A percentile compares a stretch with the other conserved stretches of the same genome.
phyloP scores from a whole-genome alignment of 495 filamentous ascomycete species.

The Achaetomiella virescens region DNA sequence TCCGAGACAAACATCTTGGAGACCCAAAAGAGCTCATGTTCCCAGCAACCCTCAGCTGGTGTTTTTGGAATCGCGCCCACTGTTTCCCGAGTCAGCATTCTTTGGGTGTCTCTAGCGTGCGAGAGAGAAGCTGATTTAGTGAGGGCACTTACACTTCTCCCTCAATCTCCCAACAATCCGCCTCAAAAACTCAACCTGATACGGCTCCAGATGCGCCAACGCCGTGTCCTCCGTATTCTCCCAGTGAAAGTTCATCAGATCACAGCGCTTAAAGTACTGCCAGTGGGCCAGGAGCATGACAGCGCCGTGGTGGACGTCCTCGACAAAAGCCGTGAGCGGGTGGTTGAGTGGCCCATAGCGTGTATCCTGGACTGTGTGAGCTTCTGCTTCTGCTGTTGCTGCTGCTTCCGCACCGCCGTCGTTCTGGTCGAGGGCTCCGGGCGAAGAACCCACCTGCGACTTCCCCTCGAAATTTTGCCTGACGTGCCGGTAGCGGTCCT shows the following conservation, averaged over 20 bases:
- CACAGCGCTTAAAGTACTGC: constrained; percentile 27
- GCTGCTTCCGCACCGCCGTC: not conserved
- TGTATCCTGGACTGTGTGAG: constrained; percentile 16
- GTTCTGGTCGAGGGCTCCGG: not conserved
- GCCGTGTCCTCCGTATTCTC: constrained; percentile 3
- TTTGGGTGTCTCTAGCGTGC: too few species aligned
- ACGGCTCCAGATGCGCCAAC: constrained; percentile 11
- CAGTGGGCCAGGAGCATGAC: constrained; percentile 24
- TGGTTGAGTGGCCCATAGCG: constrained; percentile 18
- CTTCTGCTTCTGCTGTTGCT: too few species aligned
- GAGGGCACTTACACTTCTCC: constrained; percentile 12
- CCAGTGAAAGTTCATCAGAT: constrained; percentile 23
- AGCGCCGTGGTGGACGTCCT: constrained; percentile 22
- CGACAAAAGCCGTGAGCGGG: constrained; percentile 19
- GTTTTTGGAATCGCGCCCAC: constrained; percentile 14
- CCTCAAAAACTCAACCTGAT: constrained; percentile 17
- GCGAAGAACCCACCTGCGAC: constrained; percentile 2
- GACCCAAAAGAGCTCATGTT: constrained; percentile 26
- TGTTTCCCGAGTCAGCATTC: constrained; percentile 4
- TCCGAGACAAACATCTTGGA: constrained; percentile 23
- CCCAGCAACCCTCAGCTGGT: constrained; percentile 23
- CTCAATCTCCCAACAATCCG: constrained; percentile 12
- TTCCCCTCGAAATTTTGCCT: constrained; percentile 12
- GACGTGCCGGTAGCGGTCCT: constrained; percentile 16
- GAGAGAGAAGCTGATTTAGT: not conserved